Conservation (phyloP, 495 filamentous ascomycete genomes). For the Aspergillus sclerotioniger region DNA sequence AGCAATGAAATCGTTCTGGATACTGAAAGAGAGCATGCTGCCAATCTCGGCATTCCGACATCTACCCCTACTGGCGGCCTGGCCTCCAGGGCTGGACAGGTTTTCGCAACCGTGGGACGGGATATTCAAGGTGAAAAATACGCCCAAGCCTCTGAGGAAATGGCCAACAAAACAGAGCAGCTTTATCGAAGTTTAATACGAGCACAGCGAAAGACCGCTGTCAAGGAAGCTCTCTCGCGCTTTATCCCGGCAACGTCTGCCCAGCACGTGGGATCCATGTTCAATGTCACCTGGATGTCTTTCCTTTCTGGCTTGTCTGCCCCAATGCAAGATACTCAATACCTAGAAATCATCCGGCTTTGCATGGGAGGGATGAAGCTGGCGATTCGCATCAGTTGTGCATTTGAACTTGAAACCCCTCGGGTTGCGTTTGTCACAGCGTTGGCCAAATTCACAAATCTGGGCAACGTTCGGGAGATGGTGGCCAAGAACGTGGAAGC, state of each 20-base stretch:
- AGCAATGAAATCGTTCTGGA: constrained; percentile 92
- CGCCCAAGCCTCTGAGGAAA: constrained; percentile 91
- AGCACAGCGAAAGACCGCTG: constrained; percentile 73
- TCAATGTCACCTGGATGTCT: constrained; percentile 99
- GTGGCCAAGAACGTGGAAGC: constrained; percentile 95
- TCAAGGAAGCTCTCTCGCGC: constrained; percentile 63
- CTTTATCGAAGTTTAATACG: constrained; percentile 87
- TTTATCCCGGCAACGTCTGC: constrained; percentile 92
- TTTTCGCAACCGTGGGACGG: constrained; percentile 82
- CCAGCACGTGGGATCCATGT: constrained; percentile 96
- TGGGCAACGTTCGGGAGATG: constrained; percentile 95
- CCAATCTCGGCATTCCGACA: constrained; percentile 62
- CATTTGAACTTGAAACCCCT: constrained; percentile 88
- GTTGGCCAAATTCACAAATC: constrained; percentile 87
- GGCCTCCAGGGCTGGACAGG: constrained; percentile 83
- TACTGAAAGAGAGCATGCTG: constrained; percentile 83
- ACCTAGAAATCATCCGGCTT: constrained; percentile 82
- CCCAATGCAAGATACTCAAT: constrained; percentile 85
- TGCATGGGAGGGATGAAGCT: constrained; percentile 96
- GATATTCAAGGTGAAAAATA: constrained; percentile 93
- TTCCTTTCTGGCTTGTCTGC: constrained; percentile 92
- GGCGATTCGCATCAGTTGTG: constrained; percentile 85
- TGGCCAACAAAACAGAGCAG: constrained; percentile 83
- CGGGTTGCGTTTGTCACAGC: constrained; percentile 92
- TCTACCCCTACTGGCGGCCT: constrained; percentile 58